Evolutionary conservation across 139 green algal species (phyloP).

Genomic region (Micractinium conductrix): DNA sequence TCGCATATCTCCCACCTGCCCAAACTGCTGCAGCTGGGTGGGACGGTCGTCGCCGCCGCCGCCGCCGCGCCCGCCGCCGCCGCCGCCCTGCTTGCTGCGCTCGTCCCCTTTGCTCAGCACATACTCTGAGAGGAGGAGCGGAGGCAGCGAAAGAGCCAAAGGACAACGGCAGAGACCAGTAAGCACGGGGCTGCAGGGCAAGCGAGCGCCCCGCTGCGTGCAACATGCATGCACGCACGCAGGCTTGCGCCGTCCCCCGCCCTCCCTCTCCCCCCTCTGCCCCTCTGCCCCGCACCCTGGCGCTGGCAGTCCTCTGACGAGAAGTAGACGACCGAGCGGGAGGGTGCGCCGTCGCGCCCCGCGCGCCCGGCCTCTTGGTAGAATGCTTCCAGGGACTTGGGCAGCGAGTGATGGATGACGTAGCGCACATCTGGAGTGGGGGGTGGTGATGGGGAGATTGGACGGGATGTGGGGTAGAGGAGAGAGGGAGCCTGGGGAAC

Average conservation of each 20-base stretch:
- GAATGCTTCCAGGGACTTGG: constrained; percentile 73
- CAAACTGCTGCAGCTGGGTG: constrained; percentile 31
- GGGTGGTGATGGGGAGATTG: too few species aligned
- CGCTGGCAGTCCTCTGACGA: constrained; percentile 38
- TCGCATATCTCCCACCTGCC: constrained; percentile 21
- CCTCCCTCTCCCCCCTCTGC: background rate
- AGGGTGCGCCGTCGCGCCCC: constrained; percentile 68
- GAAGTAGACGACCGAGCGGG: constrained; percentile 73
- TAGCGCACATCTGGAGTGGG: constrained; percentile 65
- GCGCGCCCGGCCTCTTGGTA: constrained; percentile 79
- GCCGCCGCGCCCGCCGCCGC: background rate
- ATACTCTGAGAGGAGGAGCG: constrained; percentile 21
- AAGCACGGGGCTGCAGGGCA: background rate
- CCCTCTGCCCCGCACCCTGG: background rate
- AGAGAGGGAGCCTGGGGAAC: background rate
- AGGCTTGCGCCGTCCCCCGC: background rate
- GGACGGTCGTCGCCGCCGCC: background rate
- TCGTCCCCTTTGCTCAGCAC: constrained; percentile 41
- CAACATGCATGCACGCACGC: background rate
- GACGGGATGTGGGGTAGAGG: too few species aligned
- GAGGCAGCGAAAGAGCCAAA: background rate
- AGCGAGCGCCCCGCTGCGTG: too few species aligned
- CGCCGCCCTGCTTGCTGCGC: background rate
- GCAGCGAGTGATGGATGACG: constrained; percentile 79
- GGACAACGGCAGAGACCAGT: background rate